Base-by-base conservation (phyloP, 768 basidiomycete species). In the Asterophora lycoperdoides region DNA sequence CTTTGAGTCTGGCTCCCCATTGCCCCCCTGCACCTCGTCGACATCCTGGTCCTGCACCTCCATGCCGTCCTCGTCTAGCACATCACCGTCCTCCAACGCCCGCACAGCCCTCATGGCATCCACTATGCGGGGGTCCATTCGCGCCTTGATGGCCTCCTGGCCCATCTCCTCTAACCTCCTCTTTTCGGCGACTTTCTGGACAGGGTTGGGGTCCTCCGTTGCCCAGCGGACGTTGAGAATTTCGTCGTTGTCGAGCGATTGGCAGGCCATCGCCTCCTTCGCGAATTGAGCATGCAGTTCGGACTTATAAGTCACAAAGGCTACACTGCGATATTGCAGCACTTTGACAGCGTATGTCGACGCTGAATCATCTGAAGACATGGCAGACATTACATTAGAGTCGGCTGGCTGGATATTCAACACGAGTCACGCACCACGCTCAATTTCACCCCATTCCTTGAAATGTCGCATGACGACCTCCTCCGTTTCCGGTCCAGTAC, bases 191-290 rank as follows among this genome's bases (percentile, higher is more conserved):
- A 87, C 83, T 59, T 93, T 94, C 54, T 87, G 83, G 0, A 81
- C 82, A 1, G 95, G 96, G 64, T 99, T 99, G 1, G 96, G 96
- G 64, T 99, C 96, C 63, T 96, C 95, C 0, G 95, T 98, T 30
- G 96, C 96, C 96, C 96, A 99, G 41, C 95, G 86, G 44, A 98
- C 93, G 67, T 99, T 99, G 52, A 98, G 78, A 52, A 97, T 93
- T 62, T 99, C 96, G 64, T 96, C 94, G 59, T 92, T 89, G 64
- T 98, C 96, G 55, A 98, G 76, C 14, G 90, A 93, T 68, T 99
- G 96, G 67, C 94, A 94, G 13, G 95, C 92, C 96, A 99, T 99
- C 1, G 95, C 83, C 66, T 99, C 96, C 64, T 96, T 96, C 14
- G 96, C 96, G 64, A 99, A 99, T 60, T 93, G 90, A 3, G 91